Conservation (phyloP, 768 basidiomycete genomes). For the Suillus ampliporus region DNA sequence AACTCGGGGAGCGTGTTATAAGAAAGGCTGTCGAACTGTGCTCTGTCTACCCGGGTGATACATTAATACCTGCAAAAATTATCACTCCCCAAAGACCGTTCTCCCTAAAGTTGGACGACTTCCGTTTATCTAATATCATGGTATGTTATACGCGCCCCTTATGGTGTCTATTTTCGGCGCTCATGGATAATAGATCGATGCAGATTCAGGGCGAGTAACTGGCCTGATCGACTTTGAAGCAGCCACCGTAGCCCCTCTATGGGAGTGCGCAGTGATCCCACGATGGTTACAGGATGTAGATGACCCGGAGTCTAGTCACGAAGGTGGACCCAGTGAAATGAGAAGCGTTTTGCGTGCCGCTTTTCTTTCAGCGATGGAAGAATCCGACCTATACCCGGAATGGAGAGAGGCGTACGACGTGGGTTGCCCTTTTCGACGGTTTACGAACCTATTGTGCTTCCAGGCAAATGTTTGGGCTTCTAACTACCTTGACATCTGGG, state of each 20-base stretch:
- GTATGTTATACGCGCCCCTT: too few relatives aligned
- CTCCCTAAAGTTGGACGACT: conserved; percentile 5
- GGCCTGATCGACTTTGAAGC: conserved; percentile 24
- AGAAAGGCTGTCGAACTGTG: conserved; percentile 10
- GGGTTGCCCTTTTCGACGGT: neutral
- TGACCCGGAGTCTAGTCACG: conserved; percentile 12
- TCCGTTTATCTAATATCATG: conserved; percentile 14
- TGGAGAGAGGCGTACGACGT: neutral
- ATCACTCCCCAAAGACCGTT: conserved; percentile 4
- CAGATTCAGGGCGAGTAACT: neutral
- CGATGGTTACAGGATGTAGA: conserved; percentile 22
- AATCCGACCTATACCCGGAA: neutral
- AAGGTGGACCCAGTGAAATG: neutral
- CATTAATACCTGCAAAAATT: neutral
- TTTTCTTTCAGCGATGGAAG: neutral
- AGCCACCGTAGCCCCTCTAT: conserved; percentile 22
- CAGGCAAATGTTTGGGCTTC: conserved; percentile 7
- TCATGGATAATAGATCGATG: conserved; percentile 6
- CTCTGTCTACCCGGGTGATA: conserved; percentile 7
- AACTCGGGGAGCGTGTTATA: conserved; percentile 10
- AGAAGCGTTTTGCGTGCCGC: neutral
- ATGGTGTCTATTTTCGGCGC: neutral
- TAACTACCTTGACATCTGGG: neutral
- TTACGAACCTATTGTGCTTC: neutral
- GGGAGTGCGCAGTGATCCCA: conserved; percentile 29